Evolutionary conservation across 345 rosid species (phyloP).

Genomic region (Reutealis trisperma): DNA sequence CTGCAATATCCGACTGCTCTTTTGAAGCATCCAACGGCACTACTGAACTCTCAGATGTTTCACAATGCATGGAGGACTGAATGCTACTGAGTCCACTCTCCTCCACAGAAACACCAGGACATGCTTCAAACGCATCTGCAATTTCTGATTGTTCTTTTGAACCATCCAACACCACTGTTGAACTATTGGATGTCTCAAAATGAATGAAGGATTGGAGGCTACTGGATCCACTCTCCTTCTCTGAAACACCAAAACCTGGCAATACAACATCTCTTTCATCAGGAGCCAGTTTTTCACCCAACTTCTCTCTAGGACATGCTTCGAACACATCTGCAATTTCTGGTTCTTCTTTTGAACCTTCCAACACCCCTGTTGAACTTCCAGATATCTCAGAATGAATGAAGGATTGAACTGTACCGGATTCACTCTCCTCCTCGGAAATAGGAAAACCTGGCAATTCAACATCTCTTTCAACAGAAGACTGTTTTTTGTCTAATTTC

Average conservation of each 20-base stretch:
- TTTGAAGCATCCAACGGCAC: constrained; percentile 31
- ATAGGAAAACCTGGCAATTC: constrained; percentile 23
- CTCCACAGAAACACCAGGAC: constrained; percentile 28
- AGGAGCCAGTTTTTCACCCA: constrained; percentile 39
- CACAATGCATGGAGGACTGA: constrained; percentile 31
- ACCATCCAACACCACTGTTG: constrained; percentile 29
- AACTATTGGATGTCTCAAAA: constrained; percentile 39
- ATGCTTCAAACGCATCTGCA: constrained; percentile 30
- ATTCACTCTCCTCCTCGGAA: constrained; percentile 34
- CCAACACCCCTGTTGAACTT: constrained; percentile 27
- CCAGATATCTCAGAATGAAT: constrained; percentile 34
- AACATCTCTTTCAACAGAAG: constrained; percentile 35
- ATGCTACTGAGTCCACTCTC: constrained; percentile 31
- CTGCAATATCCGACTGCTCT: constrained; percentile 31
- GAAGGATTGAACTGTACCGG: constrained; percentile 34
- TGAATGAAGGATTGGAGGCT: constrained; percentile 30
- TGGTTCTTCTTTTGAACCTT: constrained; percentile 35
- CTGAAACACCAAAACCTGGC: constrained; percentile 21
- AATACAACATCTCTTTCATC: constrained; percentile 33
- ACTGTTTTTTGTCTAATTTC: constrained; percentile 36
- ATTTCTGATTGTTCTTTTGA: constrained; percentile 32
- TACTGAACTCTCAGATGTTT: constrained; percentile 36
- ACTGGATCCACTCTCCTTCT: constrained; percentile 35
- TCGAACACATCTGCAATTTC: constrained; percentile 24
- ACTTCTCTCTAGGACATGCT: constrained; percentile 34